Base-by-base conservation (phyloP, 2,329 filamentous ascomycete genomes). In the Paramyrothecium sp. region DNA sequence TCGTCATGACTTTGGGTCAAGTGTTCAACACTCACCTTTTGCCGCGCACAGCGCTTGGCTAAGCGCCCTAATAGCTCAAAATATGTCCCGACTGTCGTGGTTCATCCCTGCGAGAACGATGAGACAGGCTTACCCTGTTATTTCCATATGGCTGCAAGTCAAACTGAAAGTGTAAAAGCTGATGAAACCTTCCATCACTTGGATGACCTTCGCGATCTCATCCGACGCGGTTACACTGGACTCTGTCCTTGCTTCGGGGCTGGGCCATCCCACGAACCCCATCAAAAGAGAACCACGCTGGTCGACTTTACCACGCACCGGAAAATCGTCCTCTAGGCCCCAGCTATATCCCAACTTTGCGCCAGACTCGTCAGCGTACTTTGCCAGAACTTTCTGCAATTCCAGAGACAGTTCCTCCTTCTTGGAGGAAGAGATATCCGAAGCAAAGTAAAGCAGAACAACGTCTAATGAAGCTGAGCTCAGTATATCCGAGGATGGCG, bases 321-420 rank as follows among this genome's bases (percentile, higher is more conserved):
- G 59, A 13, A 61, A 61, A n/a, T 61, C 54, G 1, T 54, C 57
- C 19, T 61, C 54, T 2, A 61, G 3, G 1, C 54, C 26, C 59
- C 60, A 61, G 1, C 49, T 56, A 1, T 55, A 49, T 47, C 54
- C 54, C 3, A 61, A 16, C 10, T 3, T 16, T 1, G 1, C 21
- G 8, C 49, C 47, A 21, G 4, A 19, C 2, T 8, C 7, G 1
- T n/a, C 26, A 21, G 57, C 17, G 2, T 12, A 2, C 2, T 48
- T 13, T 1, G 1, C 7, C 1, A 61, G 16, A 1, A 55, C 30
- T 1, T 48, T 8, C 1, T 34, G 7, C 1, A 61, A 4, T 16
- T 57, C 5, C 13, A 4, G 11, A 3, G 19, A 26, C 0, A 23
- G 16, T 3, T 46, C 11, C 2, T 16, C n/a, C 7, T 50, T 30